Base-by-base conservation (phyloP, 202 grass and related monocot species). In the Bolboschoenoplectus hybrid region DNA sequence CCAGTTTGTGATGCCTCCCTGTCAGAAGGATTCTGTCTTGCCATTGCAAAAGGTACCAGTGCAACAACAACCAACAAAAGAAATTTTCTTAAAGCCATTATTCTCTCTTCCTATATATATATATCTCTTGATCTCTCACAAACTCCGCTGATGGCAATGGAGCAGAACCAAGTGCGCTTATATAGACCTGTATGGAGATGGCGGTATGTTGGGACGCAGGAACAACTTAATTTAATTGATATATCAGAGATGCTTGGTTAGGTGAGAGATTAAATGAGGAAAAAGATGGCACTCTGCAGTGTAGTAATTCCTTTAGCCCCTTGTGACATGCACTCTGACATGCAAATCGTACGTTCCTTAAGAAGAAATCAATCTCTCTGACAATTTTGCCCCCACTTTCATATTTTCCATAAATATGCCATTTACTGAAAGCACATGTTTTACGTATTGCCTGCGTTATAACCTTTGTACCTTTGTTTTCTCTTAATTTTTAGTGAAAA, bases 11-110 rank as follows among this genome's bases (percentile, higher is more conserved):
- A 74, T 51, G 20, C 20, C 10, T 7, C 46, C n/a, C 39, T 77
- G 43, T 6, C 49, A 55, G 73, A 77, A 55, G 73, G 73, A 77
- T 77, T 36, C 49, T 77, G 49, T 38, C 73, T 49, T 38, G 73
- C 73, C 47, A 55, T 38, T 77, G 34, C 73, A 36, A 77, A 38
- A 55, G 73, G 73, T 7, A 77, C 3, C 9, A 77, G 73, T 77
- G 49, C 73, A 77, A 77, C 26, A 55, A 50, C 73, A 35, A 77
- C 38, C 1, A 77, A 50, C 49, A 76, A 9, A 55, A 76, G 3
- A 13, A 75, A 35, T 0, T 3, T 36, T 16, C 50, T 55, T 2
- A 12, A 77, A 16, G 12, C 73, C 26, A 77, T 77, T 19, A 44
- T 44, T 3, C 60, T 63, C 12, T 70, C 39, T 69, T 17, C 66